Evolutionary conservation across 78 protist genomes (phyloP).

Genomic region (Dictyostelium capitatum): DNA sequence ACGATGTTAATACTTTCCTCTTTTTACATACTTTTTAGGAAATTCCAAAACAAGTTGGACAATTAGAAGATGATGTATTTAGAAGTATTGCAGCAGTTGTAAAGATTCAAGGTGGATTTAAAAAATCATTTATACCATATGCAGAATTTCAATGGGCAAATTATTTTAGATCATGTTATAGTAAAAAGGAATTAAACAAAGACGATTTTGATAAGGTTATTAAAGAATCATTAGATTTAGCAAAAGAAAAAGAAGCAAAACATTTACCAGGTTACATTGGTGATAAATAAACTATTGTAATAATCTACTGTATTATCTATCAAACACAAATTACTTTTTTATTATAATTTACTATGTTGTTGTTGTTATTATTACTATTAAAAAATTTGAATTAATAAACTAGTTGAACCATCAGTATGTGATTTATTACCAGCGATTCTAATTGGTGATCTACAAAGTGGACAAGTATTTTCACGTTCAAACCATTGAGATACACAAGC

Average conservation of each 20-base stretch:
- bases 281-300: neutral
- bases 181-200: too few species aligned
- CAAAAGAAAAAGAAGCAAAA: slow-evolving; percentile 23
- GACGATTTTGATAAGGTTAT: slow-evolving; percentile 24
- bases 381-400: slow-evolving; percentile 37
- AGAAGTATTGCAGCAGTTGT: slow-evolving; percentile 78
- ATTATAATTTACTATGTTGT: neutral
- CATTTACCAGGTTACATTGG: slow-evolving; percentile 51
- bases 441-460: slow-evolving; percentile 73
- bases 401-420: slow-evolving; percentile 76
- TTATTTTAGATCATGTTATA: slow-evolving; percentile 46
- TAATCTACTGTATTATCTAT: neutral
- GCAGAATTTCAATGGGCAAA: slow-evolving; percentile 83
- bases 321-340: too few species aligned
- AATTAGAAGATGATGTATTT: slow-evolving; percentile 49
- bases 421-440: slow-evolving; percentile 42
- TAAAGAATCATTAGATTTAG: slow-evolving; percentile 47
- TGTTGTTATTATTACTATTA: neutral
- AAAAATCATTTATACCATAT: slow-evolving; percentile 70
- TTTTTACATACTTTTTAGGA: neutral
- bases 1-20: neutral
- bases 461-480: slow-evolving; percentile 77
- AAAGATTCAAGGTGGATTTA: slow-evolving; percentile 78
- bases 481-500: slow-evolving; percentile 79
- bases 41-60: slow-evolving; percentile 23